Evolutionary conservation across 345 rosid species (phyloP).

Genomic region (Camelina laxa): DNA sequence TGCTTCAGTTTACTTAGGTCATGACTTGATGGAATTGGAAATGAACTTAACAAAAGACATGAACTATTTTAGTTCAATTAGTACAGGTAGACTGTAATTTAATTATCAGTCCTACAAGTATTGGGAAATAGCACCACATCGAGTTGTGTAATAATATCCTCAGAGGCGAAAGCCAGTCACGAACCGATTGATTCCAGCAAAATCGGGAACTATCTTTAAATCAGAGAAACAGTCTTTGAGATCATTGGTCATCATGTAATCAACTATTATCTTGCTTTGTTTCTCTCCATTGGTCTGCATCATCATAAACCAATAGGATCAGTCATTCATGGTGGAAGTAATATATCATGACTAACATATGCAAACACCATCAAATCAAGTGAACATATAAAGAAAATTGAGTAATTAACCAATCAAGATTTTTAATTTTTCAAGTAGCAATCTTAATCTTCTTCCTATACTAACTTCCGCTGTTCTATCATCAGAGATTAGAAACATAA

Average conservation of each 20-base stretch:
- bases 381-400: neutral
- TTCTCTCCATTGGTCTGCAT: constrained; percentile 81
- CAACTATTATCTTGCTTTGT: constrained; percentile 71
- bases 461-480: neutral
- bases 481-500: neutral
- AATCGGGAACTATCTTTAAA: constrained; percentile 63
- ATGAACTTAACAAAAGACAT: neutral
- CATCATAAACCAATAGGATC: constrained; percentile 24
- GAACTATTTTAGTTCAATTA: neutral
- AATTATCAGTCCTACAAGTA: neutral
- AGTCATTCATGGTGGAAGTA: constrained; percentile 19
- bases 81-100: neutral
- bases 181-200: constrained; percentile 69
- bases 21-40: constrained; percentile 6
- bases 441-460: neutral
- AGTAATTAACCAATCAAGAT: neutral
- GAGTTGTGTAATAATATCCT: constrained; percentile 27
- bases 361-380: constrained; percentile 14
- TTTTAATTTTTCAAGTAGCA: neutral
- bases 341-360: neutral
- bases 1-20: neutral
- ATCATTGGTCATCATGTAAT: constrained; percentile 53
- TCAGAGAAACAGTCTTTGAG: constrained; percentile 53
- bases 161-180: constrained; percentile 64
- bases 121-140: constrained; percentile 1